These are phyloP conservation scores for Gyromitra esculenta DNA, from an alignment of 2,329 filamentous ascomycete genomes.

Conservation along the genomic window DNA sequence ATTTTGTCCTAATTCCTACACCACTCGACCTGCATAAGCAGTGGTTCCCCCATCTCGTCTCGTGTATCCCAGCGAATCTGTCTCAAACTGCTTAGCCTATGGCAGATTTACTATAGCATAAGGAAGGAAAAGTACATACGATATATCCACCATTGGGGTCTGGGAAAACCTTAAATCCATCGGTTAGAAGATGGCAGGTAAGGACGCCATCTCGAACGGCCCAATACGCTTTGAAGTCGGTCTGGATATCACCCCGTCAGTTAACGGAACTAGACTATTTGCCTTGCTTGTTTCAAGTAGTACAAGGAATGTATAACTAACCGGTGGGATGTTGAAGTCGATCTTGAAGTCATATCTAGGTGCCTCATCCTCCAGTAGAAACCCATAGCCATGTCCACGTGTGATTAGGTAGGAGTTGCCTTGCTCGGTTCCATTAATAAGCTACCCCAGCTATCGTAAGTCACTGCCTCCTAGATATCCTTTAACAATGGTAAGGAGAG, in stretches of 20 bases:
- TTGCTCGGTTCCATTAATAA: conserved; percentile 38
- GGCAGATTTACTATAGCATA: background rate
- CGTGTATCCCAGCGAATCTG: conserved; percentile 40
- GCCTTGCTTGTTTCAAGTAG: background rate
- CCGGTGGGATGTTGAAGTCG: conserved; percentile 17
- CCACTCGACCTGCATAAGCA: conserved; percentile 26
- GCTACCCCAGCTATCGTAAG: conserved; percentile 5
- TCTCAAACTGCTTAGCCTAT: background rate
- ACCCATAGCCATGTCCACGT: conserved; percentile 10
- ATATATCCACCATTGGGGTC: conserved; percentile 34
- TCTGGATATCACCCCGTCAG: conserved; percentile 3
- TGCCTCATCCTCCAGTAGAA: conserved; percentile 9
- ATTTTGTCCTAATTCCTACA: background rate
- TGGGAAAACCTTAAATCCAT: conserved; percentile 38
- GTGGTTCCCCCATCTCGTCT: background rate
- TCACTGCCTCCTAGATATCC: background rate
- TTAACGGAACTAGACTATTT: background rate
- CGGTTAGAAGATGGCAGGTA: conserved; percentile 29
- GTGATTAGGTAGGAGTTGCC: conserved; percentile 38
- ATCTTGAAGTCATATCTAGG: conserved; percentile 25
- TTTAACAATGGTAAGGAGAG: background rate
- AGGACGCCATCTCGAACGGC: conserved; percentile 5
- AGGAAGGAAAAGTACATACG: background rate
- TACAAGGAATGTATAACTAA: background rate
- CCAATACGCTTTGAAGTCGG: conserved; percentile 40